Base-by-base conservation (phyloP, 1,284 basidiomycete species). In the Tausonia pullulans region DNA sequence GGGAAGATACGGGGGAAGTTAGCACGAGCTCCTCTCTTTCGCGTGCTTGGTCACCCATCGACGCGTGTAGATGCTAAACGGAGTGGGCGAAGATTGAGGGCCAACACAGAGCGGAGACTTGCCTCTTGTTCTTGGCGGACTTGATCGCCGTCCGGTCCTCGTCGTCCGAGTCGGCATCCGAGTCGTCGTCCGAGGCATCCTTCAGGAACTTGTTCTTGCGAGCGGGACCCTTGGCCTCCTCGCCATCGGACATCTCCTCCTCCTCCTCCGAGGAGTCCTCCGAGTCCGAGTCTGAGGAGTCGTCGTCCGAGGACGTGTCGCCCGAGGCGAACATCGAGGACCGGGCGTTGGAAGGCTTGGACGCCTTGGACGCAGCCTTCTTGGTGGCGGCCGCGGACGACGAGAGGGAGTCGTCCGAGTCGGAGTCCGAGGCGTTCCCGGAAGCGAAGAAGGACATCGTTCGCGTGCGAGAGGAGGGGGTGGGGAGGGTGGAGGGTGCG, bases 51-150 rank as follows among this genome's bases (percentile, higher is more conserved):
- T 27, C 27, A 27, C 27, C 27, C 27, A 27, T 27, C 27, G 27
- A 27, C 27, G 27, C 27, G 27, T 27, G 27, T 27, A 27, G 27
- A 27, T 27, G 27, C 27, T 27, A 27, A 27, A 27, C 27, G 27
- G 27, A 27, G 27, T 27, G 27, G 27, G 27, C 27, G 27, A 27
- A 27, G 27, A 27, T 27, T 27, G 27, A 27, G 27, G 27, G 27
- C 27, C 27, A 27, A 2, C 27, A 46, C 56, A 5, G 6, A 8
- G 44, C 7, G 50, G 10, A 13, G 14, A 70, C 73, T 58, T 39
- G 74, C 72, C 76, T 70, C 71, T 78, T 78, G 70, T 78, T 76
- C 70, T 76, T 77, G 39, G 77, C 77, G 62, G 69, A 71, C 68
- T 77, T 71, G 51, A 78, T 75, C 58, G 75, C 70, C 27, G 72